Evolutionary conservation across 2,329 filamentous ascomycete species (phyloP).

Genomic region (Alternaria panax): DNA sequence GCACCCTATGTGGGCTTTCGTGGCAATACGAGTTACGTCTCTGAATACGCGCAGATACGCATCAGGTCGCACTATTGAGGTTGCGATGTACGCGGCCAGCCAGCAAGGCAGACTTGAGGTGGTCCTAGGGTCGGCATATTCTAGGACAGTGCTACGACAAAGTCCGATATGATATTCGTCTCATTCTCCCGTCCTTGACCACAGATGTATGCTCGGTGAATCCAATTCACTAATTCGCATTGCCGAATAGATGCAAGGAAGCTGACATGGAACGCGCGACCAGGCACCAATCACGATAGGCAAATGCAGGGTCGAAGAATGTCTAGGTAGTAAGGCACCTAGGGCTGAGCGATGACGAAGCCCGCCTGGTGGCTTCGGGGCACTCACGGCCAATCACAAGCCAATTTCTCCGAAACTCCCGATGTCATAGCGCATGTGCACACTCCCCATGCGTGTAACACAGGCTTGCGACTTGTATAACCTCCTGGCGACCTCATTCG

Average conservation of each 20-base stretch:
- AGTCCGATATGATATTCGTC: not conserved
- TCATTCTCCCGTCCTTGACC: not conserved
- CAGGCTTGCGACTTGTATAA: conserved; percentile 10
- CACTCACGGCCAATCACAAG: conserved; percentile 14
- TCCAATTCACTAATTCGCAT: not conserved
- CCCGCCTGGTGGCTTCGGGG: conserved; percentile 9
- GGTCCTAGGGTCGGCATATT: not conserved
- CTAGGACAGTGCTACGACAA: not conserved
- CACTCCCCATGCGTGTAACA: conserved; percentile 5
- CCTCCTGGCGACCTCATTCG: not conserved
- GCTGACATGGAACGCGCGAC: not conserved
- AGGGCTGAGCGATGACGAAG: conserved; percentile 20
- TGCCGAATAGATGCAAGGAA: not conserved
- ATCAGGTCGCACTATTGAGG: not conserved
- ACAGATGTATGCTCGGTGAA: not conserved
- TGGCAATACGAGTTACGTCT: not conserved
- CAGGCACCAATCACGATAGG: not conserved
- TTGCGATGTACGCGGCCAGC: not conserved
- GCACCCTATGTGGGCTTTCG: not conserved
- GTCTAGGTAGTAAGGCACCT: conserved; percentile 9
- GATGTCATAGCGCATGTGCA: conserved; percentile 16
- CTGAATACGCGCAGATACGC: conserved; percentile 1
- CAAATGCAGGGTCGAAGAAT: not conserved
- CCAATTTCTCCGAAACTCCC: conserved; percentile 15
- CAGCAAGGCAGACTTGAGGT: not conserved